Percentiles rank a stretch among this genome's conserved stretches.
Conservation (phyloP, 768 basidiomycete species). For the Amanita brunnescens region DNA sequence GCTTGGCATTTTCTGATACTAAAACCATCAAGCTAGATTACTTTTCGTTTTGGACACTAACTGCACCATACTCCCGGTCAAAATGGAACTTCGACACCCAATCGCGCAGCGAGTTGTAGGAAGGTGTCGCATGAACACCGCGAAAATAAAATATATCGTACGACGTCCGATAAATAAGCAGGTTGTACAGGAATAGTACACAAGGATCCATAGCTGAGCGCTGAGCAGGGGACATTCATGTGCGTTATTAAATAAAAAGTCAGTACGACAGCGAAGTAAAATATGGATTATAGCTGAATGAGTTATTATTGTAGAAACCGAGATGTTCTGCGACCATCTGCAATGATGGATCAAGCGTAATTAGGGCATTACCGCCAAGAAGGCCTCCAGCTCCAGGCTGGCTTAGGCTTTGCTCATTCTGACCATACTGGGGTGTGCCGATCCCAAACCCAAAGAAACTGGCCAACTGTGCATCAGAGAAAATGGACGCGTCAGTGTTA, state of each 20-base stretch:
- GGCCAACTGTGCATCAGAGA: neutral
- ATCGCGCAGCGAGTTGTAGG: no score
- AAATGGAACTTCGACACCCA: no score
- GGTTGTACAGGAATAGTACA: neutral
- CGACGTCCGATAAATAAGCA: no score
- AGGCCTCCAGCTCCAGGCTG: neutral
- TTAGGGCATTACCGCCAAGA: neutral
- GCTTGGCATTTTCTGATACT: no score
- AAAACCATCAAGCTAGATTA: no score
- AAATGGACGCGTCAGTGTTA: neutral
- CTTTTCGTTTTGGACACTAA: no score
- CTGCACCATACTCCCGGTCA: no score
- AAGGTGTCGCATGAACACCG: no score
- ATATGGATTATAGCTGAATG: neutral
- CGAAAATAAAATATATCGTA: no score
- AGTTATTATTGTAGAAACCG: neutral
- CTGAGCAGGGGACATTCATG: neutral
- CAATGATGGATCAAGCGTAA: neutral
- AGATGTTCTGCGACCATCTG: constrained; percentile 5
- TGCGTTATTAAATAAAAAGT: neutral
- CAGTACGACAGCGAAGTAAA: constrained; percentile 3
- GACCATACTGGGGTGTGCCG: neutral
- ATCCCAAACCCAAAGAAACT: neutral
- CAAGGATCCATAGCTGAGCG: neutral
- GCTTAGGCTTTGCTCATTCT: neutral